Evolutionary conservation across 2,329 filamentous ascomycete genomes (phyloP).

Genomic region (Aspergillus sp.): DNA sequence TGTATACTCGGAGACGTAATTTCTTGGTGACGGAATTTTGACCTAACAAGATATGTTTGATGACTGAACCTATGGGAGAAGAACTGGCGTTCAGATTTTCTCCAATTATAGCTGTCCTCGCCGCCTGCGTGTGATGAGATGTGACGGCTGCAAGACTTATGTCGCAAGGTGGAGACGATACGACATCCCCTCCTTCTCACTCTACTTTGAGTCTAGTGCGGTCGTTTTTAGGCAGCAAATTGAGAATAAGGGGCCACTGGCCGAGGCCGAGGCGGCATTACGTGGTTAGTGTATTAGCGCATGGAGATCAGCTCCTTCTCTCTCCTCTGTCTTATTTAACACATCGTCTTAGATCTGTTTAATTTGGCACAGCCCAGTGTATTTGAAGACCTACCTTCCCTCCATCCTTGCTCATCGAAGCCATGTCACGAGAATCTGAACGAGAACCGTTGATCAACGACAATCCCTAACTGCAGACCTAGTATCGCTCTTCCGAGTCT

Average conservation of each 20-base stretch:
- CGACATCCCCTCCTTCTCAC: no score
- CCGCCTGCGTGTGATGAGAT: slow-evolving; percentile 1
- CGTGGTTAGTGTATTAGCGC: neutral
- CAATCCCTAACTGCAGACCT: slow-evolving; percentile 43
- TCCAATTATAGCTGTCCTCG: neutral
- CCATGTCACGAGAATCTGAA: neutral
- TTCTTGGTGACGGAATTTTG: no score
- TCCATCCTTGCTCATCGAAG: slow-evolving; percentile 8
- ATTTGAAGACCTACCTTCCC: neutral
- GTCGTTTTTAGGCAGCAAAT: neutral
- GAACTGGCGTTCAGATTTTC: neutral
- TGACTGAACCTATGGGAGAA: no score
- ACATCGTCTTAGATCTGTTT: neutral
- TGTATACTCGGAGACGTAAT: no score
- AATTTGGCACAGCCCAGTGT: no score
- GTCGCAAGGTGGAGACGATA: neutral
- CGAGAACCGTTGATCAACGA: slow-evolving; percentile 30
- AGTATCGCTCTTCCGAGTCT: slow-evolving; percentile 48
- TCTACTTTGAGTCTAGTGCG: no score
- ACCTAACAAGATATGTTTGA: no score
- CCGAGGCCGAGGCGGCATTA: slow-evolving; percentile 1
- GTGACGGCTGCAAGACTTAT: neutral
- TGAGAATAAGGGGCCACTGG: neutral
- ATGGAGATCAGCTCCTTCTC: neutral
- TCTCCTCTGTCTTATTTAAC: neutral